phyloP scores from a whole-genome alignment of 2,329 filamentous ascomycete species.

The Cytospora piceicola region DNA sequence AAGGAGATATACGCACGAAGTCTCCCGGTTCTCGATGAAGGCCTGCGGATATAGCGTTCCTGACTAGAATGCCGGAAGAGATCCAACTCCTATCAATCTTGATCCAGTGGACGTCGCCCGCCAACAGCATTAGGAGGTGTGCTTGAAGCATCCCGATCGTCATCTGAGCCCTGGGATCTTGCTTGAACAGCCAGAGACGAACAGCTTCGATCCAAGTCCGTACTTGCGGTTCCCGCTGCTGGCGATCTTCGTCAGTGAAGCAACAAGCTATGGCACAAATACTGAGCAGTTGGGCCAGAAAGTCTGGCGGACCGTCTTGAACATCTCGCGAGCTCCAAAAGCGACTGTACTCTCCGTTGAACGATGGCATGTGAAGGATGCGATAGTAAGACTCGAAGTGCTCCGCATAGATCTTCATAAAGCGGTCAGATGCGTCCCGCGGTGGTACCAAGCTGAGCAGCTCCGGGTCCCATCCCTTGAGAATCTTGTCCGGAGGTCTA shows the following conservation, averaged over 20 bases:
- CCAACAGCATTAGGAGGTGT: constrained; percentile 25
- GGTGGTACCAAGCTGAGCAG: constrained; percentile 31
- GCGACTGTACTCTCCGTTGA: constrained; percentile 31
- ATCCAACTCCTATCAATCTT: constrained; percentile 28
- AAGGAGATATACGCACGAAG: constrained; percentile 30
- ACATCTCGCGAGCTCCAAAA: constrained; percentile 31
- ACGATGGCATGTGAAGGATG: constrained; percentile 33
- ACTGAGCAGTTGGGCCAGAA: constrained; percentile 24
- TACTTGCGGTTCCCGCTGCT: constrained; percentile 6
- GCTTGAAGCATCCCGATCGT: constrained; percentile 23
- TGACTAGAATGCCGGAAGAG: constrained; percentile 20
- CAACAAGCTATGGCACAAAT: constrained; percentile 23
- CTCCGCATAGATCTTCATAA: constrained; percentile 32
- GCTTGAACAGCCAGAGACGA: constrained; percentile 24
- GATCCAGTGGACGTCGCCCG: constrained; percentile 27
- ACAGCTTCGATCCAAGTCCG: constrained; percentile 26
- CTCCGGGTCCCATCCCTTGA: constrained; percentile 12
- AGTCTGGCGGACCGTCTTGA: constrained; percentile 9
- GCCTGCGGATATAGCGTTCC: constrained; percentile 26
- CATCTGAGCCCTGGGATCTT: constrained; percentile 24
- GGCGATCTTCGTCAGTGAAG: constrained; percentile 12
- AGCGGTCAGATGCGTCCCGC: constrained; percentile 29
- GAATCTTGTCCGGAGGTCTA: constrained; percentile 18
- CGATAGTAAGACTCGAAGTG: constrained; percentile 32
- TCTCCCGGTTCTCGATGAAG: constrained; percentile 23